Evolutionary conservation across 1,284 basidiomycete species (phyloP).

Genomic region (Farysia itapuensis): DNA sequence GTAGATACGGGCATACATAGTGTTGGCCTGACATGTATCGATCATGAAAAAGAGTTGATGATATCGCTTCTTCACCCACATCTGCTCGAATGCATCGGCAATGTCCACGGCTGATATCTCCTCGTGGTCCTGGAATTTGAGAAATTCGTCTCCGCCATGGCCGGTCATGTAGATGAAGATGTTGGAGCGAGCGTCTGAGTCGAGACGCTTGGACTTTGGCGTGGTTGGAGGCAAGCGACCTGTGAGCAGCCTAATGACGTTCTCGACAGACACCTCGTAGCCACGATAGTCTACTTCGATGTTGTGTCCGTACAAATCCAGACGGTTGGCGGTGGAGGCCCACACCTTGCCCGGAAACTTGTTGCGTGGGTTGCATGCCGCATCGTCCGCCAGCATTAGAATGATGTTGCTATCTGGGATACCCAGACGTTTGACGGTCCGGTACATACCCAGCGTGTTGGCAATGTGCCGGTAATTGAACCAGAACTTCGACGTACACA

Average conservation of each 20-base stretch:
- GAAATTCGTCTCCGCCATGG: slow-evolving; percentile 94
- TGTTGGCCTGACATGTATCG: slow-evolving; percentile 97
- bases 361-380: slow-evolving; percentile 89
- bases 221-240: slow-evolving; percentile 62
- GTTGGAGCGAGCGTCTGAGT: slow-evolving; percentile 89
- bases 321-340: slow-evolving; percentile 72
- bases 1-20: slow-evolving; percentile 91
- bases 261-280: slow-evolving; percentile 96
- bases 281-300: slow-evolving; percentile 98
- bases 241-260: slow-evolving; percentile 85
- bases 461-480: slow-evolving; percentile 99
- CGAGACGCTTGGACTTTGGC: slow-evolving; percentile 85
- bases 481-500: slow-evolving; percentile 92
- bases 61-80: slow-evolving; percentile 93
- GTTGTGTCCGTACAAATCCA: slow-evolving; percentile 92
- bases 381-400: slow-evolving; percentile 97
- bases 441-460: slow-evolving; percentile 97
- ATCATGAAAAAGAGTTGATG: slow-evolving; percentile 98
- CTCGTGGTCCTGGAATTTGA: slow-evolving; percentile 98
- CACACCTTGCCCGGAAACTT: slow-evolving; percentile 89
- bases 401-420: slow-evolving; percentile 98
- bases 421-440: slow-evolving; percentile 94
- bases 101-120: slow-evolving; percentile 90
- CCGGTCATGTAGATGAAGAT: slow-evolving; percentile 98
- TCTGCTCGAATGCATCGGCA: slow-evolving; percentile 95